A percentile compares a stretch with the other conserved stretches of the same genome.
These are phyloP conservation scores for Teunomyces kruisii DNA, from an alignment of 805 yeast genomes.

Conservation along the genomic window DNA sequence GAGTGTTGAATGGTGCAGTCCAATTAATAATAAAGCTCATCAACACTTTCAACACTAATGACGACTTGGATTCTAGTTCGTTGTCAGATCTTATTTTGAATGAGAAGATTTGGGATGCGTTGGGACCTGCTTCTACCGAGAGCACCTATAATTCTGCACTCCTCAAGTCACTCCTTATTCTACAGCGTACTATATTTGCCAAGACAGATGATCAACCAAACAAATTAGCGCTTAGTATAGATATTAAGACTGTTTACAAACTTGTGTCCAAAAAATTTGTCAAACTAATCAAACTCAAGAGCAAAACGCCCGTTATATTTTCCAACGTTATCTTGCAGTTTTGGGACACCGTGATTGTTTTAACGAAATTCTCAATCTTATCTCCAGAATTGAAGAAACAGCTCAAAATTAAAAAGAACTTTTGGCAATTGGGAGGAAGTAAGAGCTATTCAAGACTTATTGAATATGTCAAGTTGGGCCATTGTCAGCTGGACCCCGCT, in stretches of 20 bases:
- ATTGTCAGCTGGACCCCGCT: conserved; percentile 49
- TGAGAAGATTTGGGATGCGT: conserved; percentile 36
- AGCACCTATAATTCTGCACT: conserved; percentile 31
- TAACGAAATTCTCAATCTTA: conserved; percentile 30
- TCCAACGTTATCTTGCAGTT: conserved; percentile 49
- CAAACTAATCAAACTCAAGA: conserved; percentile 40
- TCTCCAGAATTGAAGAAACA: background rate
- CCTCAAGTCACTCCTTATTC: conserved; percentile 26
- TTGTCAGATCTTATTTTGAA: conserved; percentile 20
- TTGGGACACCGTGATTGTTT: conserved; percentile 43
- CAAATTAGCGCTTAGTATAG: conserved; percentile 11
- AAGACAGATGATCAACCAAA: conserved; percentile 12
- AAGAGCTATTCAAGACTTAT: conserved; percentile 41
- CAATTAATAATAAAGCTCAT: conserved; percentile 40
- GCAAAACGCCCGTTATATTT: conserved; percentile 32
- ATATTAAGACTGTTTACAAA: conserved; percentile 33
- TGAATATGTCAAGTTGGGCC: conserved; percentile 51
- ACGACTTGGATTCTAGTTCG: background rate
- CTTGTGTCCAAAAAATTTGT: conserved; percentile 44
- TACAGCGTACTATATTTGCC: conserved; percentile 21
- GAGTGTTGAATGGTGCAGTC: conserved; percentile 54
- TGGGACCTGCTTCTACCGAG: conserved; percentile 21
- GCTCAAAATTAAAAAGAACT: conserved; percentile 40
- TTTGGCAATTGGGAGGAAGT: conserved; percentile 54
- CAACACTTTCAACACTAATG: background rate